Base-by-base conservation (phyloP, 2,329 filamentous ascomycete genomes). In the Fusarium newnesense region DNA sequence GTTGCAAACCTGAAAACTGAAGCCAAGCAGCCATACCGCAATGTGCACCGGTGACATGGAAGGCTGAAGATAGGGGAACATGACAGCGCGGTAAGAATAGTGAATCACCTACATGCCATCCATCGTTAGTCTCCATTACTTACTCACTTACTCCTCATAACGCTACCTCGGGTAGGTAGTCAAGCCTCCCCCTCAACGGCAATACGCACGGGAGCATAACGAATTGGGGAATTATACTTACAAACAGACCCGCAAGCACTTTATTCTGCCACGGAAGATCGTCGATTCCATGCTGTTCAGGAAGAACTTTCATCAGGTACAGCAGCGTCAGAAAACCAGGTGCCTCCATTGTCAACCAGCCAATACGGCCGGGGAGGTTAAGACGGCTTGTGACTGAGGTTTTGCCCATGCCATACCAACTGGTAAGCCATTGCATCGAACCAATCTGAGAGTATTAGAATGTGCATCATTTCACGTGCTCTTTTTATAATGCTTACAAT, bases 351-450 rank as follows among this genome's bases (percentile, higher is more conserved):
- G 91, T 89, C 63, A 93, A 87, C 96, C 96, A 99, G 65, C 90
- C 95, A 72, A 94, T 85, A 76, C 93, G 94, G 69, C 96, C 96
- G 4, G 95, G 94, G n/a, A 98, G 82, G 83, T 99, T 99, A 80
- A 96, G 85, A 18, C 84, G 84, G 76, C 92, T 95, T 7, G 87
- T 79, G 24, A 91, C 87, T 7, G 94, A 97, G 6, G 95, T 97
- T 84, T 98, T 98, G 81, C 96, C 96, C 85, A 96, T 94, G 57
- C 94, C 94, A 81, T 98, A 96, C 88, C 90, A 97, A 62, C 90
- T 88, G n/a, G 87, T 84, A 63, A 91, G 67, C 92, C 93, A 97
- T 89, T 97, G 95, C 28, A 89, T 58, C 3, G 90, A 88, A 0
- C 91, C 91, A 72, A 94, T 79, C 94, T 97, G 69, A 16, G 58